Percentiles rank a stretch among this genome's conserved stretches.
Evolutionary conservation across 768 basidiomycete species (phyloP).

Genomic region (Podaxis pistillaris): DNA sequence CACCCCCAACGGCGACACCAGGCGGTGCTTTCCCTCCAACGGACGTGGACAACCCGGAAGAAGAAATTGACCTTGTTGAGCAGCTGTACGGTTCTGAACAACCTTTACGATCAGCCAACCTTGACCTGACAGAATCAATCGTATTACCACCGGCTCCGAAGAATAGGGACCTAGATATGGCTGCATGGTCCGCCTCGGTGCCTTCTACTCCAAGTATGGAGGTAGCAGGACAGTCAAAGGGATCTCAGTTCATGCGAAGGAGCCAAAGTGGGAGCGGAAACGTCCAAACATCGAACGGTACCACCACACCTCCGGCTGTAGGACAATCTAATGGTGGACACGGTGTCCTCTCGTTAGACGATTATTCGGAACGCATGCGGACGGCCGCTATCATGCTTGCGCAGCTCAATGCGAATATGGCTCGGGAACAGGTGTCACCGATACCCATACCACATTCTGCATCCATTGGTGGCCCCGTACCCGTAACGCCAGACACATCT

Average conservation of each 20-base stretch:
- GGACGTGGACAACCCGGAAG: constrained; percentile 41
- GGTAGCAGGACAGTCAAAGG: constrained; percentile 8
- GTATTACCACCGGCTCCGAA: constrained; percentile 80
- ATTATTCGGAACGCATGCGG: constrained; percentile 98
- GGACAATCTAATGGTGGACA: constrained; percentile 20
- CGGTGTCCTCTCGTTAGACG: constrained; percentile 74
- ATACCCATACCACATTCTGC: constrained; percentile 9
- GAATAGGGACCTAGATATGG: constrained; percentile 88
- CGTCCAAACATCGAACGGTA: neutral
- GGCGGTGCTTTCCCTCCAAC: constrained; percentile 21
- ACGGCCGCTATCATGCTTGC: constrained; percentile 98
- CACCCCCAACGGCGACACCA: constrained; percentile 21
- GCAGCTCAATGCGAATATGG: constrained; percentile 83
- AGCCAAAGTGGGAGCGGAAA: neutral
- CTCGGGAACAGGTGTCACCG: constrained; percentile 40
- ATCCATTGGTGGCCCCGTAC: constrained; percentile 17
- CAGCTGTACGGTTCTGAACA: constrained; percentile 86
- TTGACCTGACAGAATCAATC: constrained; percentile 84
- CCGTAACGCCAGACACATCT: constrained; percentile 16
- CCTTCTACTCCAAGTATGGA: constrained; percentile 34
- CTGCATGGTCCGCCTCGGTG: constrained; percentile 60
- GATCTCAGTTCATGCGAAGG: neutral
- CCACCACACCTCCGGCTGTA: neutral
- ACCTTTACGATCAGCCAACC: constrained; percentile 62
- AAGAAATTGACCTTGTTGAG: constrained; percentile 96